Percentiles rank a stretch among this genome's conserved stretches.
These are phyloP conservation scores for Lentinus brumalis DNA, from an alignment of 768 basidiomycete species.

Conservation along the genomic window DNA sequence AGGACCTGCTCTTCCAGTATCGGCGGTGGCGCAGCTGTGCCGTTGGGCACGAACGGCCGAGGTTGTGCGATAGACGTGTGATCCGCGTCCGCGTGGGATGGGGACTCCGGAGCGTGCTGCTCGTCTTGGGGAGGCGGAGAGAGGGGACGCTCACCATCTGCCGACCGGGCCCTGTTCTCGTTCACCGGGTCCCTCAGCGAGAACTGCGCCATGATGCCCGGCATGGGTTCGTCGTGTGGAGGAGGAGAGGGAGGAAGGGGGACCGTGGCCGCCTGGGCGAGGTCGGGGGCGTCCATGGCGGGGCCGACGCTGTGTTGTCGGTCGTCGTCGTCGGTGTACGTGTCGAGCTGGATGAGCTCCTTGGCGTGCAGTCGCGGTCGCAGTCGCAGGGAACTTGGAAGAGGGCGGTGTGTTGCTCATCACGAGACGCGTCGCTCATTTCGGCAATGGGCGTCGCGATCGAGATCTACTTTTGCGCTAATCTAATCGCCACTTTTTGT, in stretches of 20 bases:
- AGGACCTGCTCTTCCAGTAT: background rate
- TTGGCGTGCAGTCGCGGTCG: slow-evolving; percentile 3
- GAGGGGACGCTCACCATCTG: slow-evolving; percentile 4
- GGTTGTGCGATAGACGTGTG: background rate
- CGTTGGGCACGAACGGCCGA: slow-evolving; percentile 2
- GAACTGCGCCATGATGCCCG: slow-evolving; percentile 13
- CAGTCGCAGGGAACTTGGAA: slow-evolving; percentile 8
- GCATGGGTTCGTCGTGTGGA: slow-evolving; percentile 21
- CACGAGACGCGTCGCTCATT: slow-evolving; percentile 23
- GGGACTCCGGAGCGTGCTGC: slow-evolving; percentile 2
- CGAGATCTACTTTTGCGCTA: slow-evolving; percentile 8
- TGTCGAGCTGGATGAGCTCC: slow-evolving; percentile 1
- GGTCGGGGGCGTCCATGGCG: slow-evolving; percentile 10
- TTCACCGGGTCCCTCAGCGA: slow-evolving; percentile 19
- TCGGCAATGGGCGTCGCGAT: slow-evolving; percentile 9
- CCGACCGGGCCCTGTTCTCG: slow-evolving; percentile 20
- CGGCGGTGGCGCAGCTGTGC: background rate
- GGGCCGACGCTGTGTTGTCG: slow-evolving; percentile 6
- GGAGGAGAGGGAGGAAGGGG: slow-evolving; percentile 31
- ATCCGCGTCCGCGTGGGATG: background rate
- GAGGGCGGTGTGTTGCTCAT: slow-evolving; percentile 23
- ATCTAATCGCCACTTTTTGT: slow-evolving; percentile 1
- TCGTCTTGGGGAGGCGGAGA: background rate
- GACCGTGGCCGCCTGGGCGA: slow-evolving; percentile 21
- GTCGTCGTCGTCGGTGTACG: background rate